Conservation (phyloP, 2,329 filamentous ascomycete genomes). For the Fonsecaea monophora region DNA sequence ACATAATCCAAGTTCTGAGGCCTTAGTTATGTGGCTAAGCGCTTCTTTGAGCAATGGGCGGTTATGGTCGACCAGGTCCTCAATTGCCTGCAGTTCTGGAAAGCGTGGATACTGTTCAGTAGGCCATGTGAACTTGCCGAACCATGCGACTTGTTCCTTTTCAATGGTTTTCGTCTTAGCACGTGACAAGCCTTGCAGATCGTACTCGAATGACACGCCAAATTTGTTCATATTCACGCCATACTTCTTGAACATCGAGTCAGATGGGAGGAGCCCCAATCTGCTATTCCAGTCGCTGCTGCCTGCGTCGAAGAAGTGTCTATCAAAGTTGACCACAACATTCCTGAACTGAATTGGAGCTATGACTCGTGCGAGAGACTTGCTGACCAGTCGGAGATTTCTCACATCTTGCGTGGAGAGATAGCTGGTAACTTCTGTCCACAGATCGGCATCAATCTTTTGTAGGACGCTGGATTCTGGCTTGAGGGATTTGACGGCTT, state of each 20-base stretch:
- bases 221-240: constrained; percentile 68
- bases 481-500: neutral
- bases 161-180: constrained; percentile 65
- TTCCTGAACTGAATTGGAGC: constrained; percentile 66
- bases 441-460: constrained; percentile 67
- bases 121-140: constrained; percentile 72
- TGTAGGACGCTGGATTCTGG: neutral
- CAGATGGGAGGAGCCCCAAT: constrained; percentile 48
- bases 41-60: constrained; percentile 50
- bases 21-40: constrained; percentile 61
- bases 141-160: constrained; percentile 63
- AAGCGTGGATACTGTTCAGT: constrained; percentile 65
- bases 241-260: constrained; percentile 66
- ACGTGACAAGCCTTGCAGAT: constrained; percentile 50
- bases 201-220: constrained; percentile 73
- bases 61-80: constrained; percentile 64
- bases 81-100: constrained; percentile 64
- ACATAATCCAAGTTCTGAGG: constrained; percentile 70
- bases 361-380: constrained; percentile 64
- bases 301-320: constrained; percentile 59
- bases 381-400: constrained; percentile 66
- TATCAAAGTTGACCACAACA: constrained; percentile 70
- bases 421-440: constrained; percentile 62
- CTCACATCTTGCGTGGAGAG: constrained; percentile 66
- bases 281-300: constrained; percentile 43